Evolutionary conservation across 2,329 filamentous ascomycete genomes (phyloP).

Genomic region (Neobulgaria alba): DNA sequence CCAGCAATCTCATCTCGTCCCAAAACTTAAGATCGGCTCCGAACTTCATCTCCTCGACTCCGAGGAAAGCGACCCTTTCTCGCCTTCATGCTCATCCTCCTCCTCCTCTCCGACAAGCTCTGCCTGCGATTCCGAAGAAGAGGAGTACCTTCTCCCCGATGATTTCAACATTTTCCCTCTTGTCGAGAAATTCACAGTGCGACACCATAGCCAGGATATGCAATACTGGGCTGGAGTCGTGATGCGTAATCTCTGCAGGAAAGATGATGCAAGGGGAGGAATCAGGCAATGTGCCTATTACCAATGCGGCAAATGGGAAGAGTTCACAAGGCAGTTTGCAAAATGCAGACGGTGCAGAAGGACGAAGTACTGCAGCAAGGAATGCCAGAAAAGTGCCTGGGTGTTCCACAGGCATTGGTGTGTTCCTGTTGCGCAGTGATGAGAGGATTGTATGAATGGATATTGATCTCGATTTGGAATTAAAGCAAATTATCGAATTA

Average conservation of each 20-base stretch:
- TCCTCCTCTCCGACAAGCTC: slow-evolving; percentile 31
- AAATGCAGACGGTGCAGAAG: slow-evolving; percentile 93
- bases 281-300: slow-evolving; percentile 98
- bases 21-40: slow-evolving; percentile 79
- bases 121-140: slow-evolving; percentile 40
- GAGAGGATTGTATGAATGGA: background rate
- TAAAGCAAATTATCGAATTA: too few relatives aligned
- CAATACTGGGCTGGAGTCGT: slow-evolving; percentile 99
- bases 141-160: slow-evolving; percentile 81
- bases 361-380: slow-evolving; percentile 99
- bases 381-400: slow-evolving; percentile 99
- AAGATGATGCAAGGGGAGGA: slow-evolving; percentile 88
- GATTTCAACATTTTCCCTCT: slow-evolving; percentile 98
- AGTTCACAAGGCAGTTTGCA: slow-evolving; percentile 91
- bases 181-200: slow-evolving; percentile 95
- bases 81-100: slow-evolving; percentile 21
- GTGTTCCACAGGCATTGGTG: slow-evolving; percentile 98
- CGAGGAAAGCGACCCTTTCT: slow-evolving; percentile 40
- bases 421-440: slow-evolving; percentile 50
- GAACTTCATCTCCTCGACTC: slow-evolving; percentile 76
- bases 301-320: slow-evolving; percentile 97
- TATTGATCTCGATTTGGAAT: slow-evolving; percentile 1
- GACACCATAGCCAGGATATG: slow-evolving; percentile 94
- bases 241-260: slow-evolving; percentile 96
- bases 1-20: slow-evolving; percentile 88